Percentiles rank a stretch among this genome's conserved stretches.
phyloP scores from a whole-genome alignment of 331 rosid genomes.

The Rhamnella rubrinervis region DNA sequence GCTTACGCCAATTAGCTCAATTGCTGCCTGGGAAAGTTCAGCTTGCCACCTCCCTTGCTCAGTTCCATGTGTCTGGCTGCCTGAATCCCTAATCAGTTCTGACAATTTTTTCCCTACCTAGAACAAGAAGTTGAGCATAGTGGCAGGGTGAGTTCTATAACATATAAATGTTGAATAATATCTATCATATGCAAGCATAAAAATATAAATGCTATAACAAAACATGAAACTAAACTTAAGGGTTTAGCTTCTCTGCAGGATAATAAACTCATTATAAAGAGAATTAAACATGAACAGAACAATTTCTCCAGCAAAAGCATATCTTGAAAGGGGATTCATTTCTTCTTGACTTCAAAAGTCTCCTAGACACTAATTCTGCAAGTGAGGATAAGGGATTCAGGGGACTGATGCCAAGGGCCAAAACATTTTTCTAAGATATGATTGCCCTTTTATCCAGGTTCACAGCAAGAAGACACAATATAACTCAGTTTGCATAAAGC shows the following conservation, averaged over 20 bases:
- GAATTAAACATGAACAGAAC: too few species aligned
- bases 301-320: too few species aligned
- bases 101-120: slow-evolving; percentile 97
- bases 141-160: not conserved
- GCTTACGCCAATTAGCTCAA: slow-evolving; percentile 92
- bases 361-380: too few species aligned
- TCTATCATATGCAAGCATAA: not conserved
- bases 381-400: too few species aligned
- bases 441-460: not conserved
- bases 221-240: too few species aligned
- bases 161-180: not conserved
- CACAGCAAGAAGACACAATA: not conserved
- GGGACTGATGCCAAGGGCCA: not conserved
- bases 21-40: slow-evolving; percentile 98
- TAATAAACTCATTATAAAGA: not conserved
- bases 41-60: slow-evolving; percentile 99
- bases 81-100: slow-evolving; percentile 88
- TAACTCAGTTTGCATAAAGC: too few species aligned
- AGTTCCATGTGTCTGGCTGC: slow-evolving; percentile 72
- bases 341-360: too few species aligned
- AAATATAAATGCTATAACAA: not conserved
- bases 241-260: too few species aligned
- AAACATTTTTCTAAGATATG: not conserved
- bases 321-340: too few species aligned
- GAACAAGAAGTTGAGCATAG: slow-evolving; percentile 24